These are phyloP conservation scores for Prunus armeniaca DNA, from an alignment of 306 rosid species.

Conservation along the genomic window DNA sequence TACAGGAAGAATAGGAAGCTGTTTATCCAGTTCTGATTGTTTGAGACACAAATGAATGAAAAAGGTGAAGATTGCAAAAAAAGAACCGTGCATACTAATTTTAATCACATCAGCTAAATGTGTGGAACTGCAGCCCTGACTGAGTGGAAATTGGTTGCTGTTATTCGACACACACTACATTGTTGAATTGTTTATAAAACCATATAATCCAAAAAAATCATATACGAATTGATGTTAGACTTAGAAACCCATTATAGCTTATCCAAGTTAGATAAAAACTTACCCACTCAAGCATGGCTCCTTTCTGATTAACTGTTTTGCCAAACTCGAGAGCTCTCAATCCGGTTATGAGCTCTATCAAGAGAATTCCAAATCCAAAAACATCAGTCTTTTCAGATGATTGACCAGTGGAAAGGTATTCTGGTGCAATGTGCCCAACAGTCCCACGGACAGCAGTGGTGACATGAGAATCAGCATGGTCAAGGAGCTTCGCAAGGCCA, in stretches of 20 bases:
- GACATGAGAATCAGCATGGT: slow-evolving; percentile 93
- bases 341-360: slow-evolving; percentile 94
- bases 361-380: slow-evolving; percentile 89
- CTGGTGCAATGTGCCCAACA: slow-evolving; percentile 96
- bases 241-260: background rate
- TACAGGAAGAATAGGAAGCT: background rate
- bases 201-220: background rate
- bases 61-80: background rate
- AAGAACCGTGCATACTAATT: background rate
- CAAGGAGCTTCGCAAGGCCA: slow-evolving; percentile 98
- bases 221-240: background rate
- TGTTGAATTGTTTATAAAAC: too few relatives aligned
- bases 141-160: too few relatives aligned
- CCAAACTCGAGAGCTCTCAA: slow-evolving; percentile 93
- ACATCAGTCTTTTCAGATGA: slow-evolving; percentile 99
- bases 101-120: too few relatives aligned
- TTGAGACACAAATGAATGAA: background rate
- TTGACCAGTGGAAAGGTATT: slow-evolving; percentile 96
- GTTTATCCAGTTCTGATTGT: background rate
- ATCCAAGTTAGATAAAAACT: slow-evolving; percentile 27
- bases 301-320: slow-evolving; percentile 82
- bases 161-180: too few relatives aligned
- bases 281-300: slow-evolving; percentile 97
- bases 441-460: slow-evolving; percentile 99
- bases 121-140: too few relatives aligned